Base-by-base conservation (phyloP, 2,329 filamentous ascomycete genomes). In the Diaporthe sp. region DNA sequence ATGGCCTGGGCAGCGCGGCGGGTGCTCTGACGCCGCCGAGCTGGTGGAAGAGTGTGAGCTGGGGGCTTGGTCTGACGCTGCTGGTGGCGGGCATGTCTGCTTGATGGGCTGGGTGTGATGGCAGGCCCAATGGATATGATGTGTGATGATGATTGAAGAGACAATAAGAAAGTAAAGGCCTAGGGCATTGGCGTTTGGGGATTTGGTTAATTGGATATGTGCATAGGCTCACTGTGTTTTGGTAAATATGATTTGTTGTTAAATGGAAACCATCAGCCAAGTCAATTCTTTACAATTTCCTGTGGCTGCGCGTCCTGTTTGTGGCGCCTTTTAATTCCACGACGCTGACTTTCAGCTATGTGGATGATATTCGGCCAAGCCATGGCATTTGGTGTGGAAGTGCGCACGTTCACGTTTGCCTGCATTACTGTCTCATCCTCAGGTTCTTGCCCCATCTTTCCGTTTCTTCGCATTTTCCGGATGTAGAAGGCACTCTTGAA, bases 1-100 rank as follows among this genome's bases (percentile, higher is more conserved):
- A 89, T 60, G 87, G 86, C 0, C 80, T 86, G 53, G 84, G 85
- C 31, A 75, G 67, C 61, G 81, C 80, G 6, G 85, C 83, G 20
- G 77, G 78, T 7, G 76, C 72, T 20, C 63, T 78, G 44, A 74
- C 76, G 49, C 77, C 76, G 34, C 80, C 82, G 31, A 77, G 76
- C n/a, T 65, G 71, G 71, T 65, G 67, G 71, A 70, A 49, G 47
- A 76, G 61, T 39, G 42, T 75, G 8, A 55, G 67, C 78, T 37
- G 77, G 74, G 68, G 78, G 72, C 63, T 67, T 79, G 55, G 68
- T 74, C 28, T 76, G 39, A 55, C 37, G 78, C 78, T 17, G 79
- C 58, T 76, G 60, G 37, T 61, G 44, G 55, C 68, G 76, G n/a
- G 34, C 81, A 65, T 61, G 76, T 47, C 75, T 75, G 39, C 71